A percentile compares a stretch with the other conserved stretches of the same genome.
Evolutionary conservation across 2,329 filamentous ascomycete species (phyloP).

Genomic region (Aureobasidium subglaciale): DNA sequence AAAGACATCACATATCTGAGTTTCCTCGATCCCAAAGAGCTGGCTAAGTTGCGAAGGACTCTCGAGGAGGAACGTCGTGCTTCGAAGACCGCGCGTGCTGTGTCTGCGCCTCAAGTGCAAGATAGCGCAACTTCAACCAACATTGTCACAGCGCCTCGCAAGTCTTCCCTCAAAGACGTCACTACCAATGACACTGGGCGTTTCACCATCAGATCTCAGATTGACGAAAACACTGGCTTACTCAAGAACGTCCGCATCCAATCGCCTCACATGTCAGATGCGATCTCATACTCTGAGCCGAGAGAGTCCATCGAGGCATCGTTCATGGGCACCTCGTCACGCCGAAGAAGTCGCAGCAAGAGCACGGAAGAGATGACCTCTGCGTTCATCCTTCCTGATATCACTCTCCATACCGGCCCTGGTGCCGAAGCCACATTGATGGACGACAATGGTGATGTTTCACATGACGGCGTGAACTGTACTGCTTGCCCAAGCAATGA

Average conservation of each 20-base stretch:
- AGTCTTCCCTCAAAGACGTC: slow-evolving; percentile 49
- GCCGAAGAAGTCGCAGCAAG: slow-evolving; percentile 40
- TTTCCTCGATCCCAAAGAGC: slow-evolving; percentile 46
- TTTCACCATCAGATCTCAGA: slow-evolving; percentile 20
- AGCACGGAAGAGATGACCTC: slow-evolving; percentile 48
- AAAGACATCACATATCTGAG: slow-evolving; percentile 48
- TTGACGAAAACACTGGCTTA: slow-evolving; percentile 23
- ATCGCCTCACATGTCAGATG: slow-evolving; percentile 29
- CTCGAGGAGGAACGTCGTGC: slow-evolving; percentile 49
- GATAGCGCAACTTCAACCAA: slow-evolving; percentile 36
- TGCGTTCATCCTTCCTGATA: slow-evolving; percentile 57
- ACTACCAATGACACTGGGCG: slow-evolving; percentile 34
- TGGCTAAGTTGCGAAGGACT: slow-evolving; percentile 47
- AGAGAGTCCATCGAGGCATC: slow-evolving; percentile 36
- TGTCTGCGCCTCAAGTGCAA: slow-evolving; percentile 18
- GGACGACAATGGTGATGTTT: slow-evolving; percentile 20
- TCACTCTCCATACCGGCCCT: slow-evolving; percentile 41
- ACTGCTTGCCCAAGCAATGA: slow-evolving; percentile 42
- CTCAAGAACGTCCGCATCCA: slow-evolving; percentile 30
- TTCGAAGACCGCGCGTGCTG: slow-evolving; percentile 31
- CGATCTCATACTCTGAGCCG: slow-evolving; percentile 22
- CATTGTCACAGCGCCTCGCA: slow-evolving; percentile 39
- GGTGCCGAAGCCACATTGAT: slow-evolving; percentile 9
- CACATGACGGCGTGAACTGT: slow-evolving; percentile 49
- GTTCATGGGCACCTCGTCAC: slow-evolving; percentile 42